A percentile compares a stretch with the other conserved stretches of the same genome.
phyloP scores from a whole-genome alignment of 305 asterid genomes.

The Fraxinus albicans region DNA sequence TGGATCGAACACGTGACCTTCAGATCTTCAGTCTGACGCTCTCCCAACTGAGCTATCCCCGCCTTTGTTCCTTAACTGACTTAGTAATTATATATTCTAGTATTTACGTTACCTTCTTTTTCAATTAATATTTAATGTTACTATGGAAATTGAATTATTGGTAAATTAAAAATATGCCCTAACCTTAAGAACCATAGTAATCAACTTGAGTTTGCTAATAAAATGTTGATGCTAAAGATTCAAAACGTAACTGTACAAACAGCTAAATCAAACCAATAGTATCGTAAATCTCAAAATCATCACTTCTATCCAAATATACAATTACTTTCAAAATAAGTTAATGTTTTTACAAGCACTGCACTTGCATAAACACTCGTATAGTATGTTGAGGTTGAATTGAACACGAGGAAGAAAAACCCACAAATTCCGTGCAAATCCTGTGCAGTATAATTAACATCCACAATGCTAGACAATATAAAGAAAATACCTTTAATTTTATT shows the following conservation, averaged over 20 bases:
- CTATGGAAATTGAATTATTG: not conserved
- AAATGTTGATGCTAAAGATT: not conserved
- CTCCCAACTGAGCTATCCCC: conserved; percentile 80
- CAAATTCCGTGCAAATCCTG: not conserved
- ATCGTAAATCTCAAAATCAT: not conserved
- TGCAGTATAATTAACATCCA: too few relatives aligned
- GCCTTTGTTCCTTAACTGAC: not conserved
- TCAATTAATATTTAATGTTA: too few relatives aligned
- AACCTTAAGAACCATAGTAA: not conserved
- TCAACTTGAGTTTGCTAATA: not conserved
- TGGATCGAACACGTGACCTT: conserved; percentile 83
- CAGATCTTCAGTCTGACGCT: conserved; percentile 95
- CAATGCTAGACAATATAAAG: too few relatives aligned
- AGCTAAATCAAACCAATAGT: not conserved
- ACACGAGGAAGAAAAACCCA: not conserved
- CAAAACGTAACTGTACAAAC: not conserved
- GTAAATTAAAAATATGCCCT: too few relatives aligned
- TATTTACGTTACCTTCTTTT: too few relatives aligned
- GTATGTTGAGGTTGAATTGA: not conserved
- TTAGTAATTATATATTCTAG: too few relatives aligned
- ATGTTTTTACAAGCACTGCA: not conserved
- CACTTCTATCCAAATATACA: not conserved
- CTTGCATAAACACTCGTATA: not conserved
- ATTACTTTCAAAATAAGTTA: not conserved
- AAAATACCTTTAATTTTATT: too few relatives aligned